A percentile compares a stretch with the other conserved stretches of the same genome.
These are phyloP conservation scores for Ehretia macrophylla DNA, from an alignment of 257 asterid species.

Conservation along the genomic window DNA sequence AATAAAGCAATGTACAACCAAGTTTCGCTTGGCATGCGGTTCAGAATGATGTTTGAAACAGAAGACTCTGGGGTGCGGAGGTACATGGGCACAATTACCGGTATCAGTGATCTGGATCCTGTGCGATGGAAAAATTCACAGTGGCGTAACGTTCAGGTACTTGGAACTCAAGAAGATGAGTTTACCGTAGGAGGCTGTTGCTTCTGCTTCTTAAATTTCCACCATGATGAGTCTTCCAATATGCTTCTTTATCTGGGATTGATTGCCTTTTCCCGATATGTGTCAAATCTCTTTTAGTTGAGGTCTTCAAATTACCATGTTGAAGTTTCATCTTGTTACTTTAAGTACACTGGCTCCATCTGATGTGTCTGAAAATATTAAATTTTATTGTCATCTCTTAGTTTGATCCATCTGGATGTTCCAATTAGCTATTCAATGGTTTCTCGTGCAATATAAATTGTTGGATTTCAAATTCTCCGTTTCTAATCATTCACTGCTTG, in stretches of 20 bases:
- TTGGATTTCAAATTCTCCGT: background rate
- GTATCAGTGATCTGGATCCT: conserved; percentile 76
- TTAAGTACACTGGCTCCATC: too few relatives aligned
- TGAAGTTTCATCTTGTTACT: too few relatives aligned
- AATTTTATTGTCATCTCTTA: too few relatives aligned
- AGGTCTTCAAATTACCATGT: background rate
- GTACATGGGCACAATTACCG: conserved; percentile 91
- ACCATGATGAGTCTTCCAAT: background rate
- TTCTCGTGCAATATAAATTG: background rate
- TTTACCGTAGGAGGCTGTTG: too few relatives aligned
- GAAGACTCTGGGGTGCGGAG: conserved; percentile 92
- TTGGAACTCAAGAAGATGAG: too few relatives aligned
- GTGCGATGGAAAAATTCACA: conserved; percentile 86
- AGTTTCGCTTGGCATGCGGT: conserved; percentile 83
- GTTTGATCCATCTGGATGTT: background rate
- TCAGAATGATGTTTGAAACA: conserved; percentile 97
- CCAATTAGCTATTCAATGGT: background rate
- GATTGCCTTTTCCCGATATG: too few relatives aligned
- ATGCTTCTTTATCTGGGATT: too few relatives aligned
- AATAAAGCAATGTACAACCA: conserved; percentile 86
- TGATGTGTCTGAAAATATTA: too few relatives aligned
- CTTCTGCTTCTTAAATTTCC: too few relatives aligned
- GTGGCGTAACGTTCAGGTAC: conserved; percentile 98
- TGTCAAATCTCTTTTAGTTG: too few relatives aligned
- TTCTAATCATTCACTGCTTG: conserved; percentile 3